Conservation (phyloP, 108 stramenopile genomes). For the Skeletonema potamos region DNA sequence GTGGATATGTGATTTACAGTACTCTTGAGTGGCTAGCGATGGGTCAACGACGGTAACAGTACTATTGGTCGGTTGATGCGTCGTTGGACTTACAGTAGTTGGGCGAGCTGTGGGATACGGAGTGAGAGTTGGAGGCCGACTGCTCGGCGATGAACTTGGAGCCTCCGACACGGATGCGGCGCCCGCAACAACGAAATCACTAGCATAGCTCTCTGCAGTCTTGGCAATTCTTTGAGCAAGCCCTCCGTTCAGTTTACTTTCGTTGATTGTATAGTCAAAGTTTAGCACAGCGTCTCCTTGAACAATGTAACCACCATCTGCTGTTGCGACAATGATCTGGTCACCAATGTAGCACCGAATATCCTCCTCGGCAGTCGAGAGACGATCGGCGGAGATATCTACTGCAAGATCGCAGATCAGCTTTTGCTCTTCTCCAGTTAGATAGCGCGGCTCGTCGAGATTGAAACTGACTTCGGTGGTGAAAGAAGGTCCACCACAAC, state of each 20-base stretch:
- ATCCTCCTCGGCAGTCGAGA: slow-evolving; percentile 3
- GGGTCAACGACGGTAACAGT: not conserved
- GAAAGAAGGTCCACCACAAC: slow-evolving; percentile 25
- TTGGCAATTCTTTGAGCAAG: slow-evolving; percentile 4
- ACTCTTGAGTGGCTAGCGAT: not conserved
- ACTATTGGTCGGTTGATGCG: not conserved
- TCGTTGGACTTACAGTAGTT: not conserved
- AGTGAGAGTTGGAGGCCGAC: not conserved
- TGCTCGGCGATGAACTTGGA: slow-evolving; percentile 18
- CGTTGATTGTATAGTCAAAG: slow-evolving; percentile 23
- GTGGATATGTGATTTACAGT: not conserved
- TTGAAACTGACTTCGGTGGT: slow-evolving; percentile 10
- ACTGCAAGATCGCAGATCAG: slow-evolving; percentile 24
- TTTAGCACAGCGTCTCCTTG: slow-evolving; percentile 17
- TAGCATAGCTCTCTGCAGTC: slow-evolving; percentile 11
- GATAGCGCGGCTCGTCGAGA: slow-evolving; percentile 12
- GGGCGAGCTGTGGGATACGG: not conserved
- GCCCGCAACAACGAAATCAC: slow-evolving; percentile 14
- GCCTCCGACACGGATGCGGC: slow-evolving; percentile 25
- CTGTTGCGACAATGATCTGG: slow-evolving; percentile 12
- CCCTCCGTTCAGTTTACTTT: not conserved
- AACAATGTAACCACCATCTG: slow-evolving; percentile 6
- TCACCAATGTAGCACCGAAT: slow-evolving; percentile 30
- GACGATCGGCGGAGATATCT: slow-evolving; percentile 3
- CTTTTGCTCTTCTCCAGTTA: slow-evolving; percentile 45